A percentile compares a stretch with the other conserved stretches of the same genome.
These are phyloP conservation scores for Globisporangium nagaii DNA, from an alignment of 352 stramenopile genomes.

Conservation along the genomic window DNA sequence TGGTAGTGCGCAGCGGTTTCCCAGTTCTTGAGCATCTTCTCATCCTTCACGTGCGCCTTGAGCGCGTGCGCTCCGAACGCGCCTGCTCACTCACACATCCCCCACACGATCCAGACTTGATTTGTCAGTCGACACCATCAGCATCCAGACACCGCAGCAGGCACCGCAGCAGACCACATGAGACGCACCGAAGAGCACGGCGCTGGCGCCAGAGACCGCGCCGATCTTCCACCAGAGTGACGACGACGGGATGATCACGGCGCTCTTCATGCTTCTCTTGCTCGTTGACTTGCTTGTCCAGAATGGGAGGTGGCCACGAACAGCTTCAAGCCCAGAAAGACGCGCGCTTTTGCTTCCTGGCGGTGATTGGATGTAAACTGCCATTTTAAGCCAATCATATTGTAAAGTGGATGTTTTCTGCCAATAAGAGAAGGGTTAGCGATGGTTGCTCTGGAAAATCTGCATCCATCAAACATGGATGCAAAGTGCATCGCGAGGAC, in stretches of 20 bases:
- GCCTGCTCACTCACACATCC: constrained; percentile 21
- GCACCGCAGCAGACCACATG: too few relatives aligned
- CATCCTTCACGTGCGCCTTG: constrained; percentile 59
- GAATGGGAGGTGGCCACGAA: background rate
- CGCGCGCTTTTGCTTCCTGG: background rate
- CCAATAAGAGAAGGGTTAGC: too few relatives aligned
- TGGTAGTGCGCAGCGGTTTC: constrained; percentile 80
- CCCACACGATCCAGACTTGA: background rate
- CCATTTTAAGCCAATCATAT: background rate
- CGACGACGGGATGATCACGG: constrained; percentile 47
- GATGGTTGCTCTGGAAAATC: too few relatives aligned
- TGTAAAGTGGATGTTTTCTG: too few relatives aligned
- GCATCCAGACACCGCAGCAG: too few relatives aligned
- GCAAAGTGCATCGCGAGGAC: too few relatives aligned
- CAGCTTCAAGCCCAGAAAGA: constrained; percentile 1
- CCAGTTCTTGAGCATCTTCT: constrained; percentile 82
- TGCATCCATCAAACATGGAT: too few relatives aligned
- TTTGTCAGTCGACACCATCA: too few relatives aligned
- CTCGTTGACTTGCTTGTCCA: background rate
- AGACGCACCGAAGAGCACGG: constrained; percentile 43
- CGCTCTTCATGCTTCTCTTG: constrained; percentile 35
- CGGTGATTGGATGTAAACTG: background rate
- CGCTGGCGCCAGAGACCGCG: constrained; percentile 59
- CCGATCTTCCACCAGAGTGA: constrained; percentile 82
- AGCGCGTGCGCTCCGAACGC: constrained; percentile 77